Conservation (phyloP, 2,329 filamentous ascomycete species). For the Beauveria brongniartii region DNA sequence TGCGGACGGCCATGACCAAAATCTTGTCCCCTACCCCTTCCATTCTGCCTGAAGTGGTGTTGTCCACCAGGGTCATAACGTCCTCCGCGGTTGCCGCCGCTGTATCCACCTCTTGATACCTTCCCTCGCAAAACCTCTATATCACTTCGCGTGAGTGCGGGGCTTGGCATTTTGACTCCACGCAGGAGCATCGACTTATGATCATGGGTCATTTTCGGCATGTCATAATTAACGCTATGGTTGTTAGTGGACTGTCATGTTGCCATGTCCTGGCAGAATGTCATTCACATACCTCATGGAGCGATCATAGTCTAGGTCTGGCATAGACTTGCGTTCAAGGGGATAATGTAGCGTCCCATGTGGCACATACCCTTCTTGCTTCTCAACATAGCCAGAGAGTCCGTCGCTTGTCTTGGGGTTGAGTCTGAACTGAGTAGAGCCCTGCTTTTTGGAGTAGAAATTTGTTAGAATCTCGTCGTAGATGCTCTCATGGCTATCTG, state of each 20-base stretch:
- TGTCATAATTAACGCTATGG: conserved; percentile 71
- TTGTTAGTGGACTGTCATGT: conserved; percentile 21
- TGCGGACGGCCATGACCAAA: conserved; percentile 1
- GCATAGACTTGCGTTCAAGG: conserved; percentile 61
- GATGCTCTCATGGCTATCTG: conserved; percentile 67
- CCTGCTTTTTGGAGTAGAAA: conserved; percentile 89
- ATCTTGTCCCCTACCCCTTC: background rate
- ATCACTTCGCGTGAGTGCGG: conserved; percentile 67
- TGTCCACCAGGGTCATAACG: conserved; percentile 24
- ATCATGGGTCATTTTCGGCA: conserved; percentile 61
- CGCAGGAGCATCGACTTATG: conserved; percentile 95
- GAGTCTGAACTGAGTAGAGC: conserved; percentile 57
- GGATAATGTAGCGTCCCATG: conserved; percentile 76
- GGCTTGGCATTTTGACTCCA: conserved; percentile 64
- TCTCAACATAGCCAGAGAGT: conserved; percentile 70
- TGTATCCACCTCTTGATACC: conserved; percentile 55
- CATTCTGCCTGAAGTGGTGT: conserved; percentile 5
- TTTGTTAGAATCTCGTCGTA: conserved; percentile 77
- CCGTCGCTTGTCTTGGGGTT: conserved; percentile 70
- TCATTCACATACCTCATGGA: conserved; percentile 66
- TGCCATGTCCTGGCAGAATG: background rate
- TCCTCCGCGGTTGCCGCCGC: conserved; percentile 35
- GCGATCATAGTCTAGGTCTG: conserved; percentile 73
- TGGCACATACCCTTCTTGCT: conserved; percentile 76
- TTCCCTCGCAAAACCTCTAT: conserved; percentile 64